Base-by-base conservation (phyloP, 1,284 basidiomycete genomes). In the Microbotryomycetes sp. region DNA sequence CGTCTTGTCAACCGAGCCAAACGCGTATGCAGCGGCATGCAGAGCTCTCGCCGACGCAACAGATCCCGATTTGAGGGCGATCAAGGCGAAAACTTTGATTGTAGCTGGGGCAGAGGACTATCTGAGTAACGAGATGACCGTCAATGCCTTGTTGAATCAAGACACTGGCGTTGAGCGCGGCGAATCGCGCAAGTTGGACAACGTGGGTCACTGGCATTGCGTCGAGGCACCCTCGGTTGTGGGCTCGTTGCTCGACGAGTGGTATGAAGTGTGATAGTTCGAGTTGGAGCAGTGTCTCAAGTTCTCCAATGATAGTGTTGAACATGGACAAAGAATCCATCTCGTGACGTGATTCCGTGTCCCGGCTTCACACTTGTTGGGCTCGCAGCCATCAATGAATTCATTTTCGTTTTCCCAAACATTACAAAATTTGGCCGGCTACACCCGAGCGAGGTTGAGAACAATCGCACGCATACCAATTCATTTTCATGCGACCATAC, bases 181-280 rank as follows among this genome's bases (percentile, higher is more conserved):
- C 6, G 29, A 48, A 29, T 25, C 28, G 9, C 56, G 54, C 25
- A 47, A 36, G n/a, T 28, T 68, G 46, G 30, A 58, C 22, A 48
- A 59, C 1, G 58, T 68, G 7, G 69, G 64, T 12, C 68, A 69
- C 48, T 69, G 69, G 65, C 65, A 65, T 49, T 54, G 58, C 14
- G 56, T 63, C 19, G 66, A 63, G 49, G 36, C 46, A 4, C 62
- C 65, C 2, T 3, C 28, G 1, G 23, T 23, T 30, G 49, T 60
- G 9, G 59, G 46, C 3, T 23, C 22, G 6, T 23, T 45, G 28
- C 23, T 67, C 29, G 3, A 49, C 12, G 49, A 48, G 25, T 56
- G 50, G 12, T 56, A 64, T 19, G 60, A 58, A 45, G 53, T 26
- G 22, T 63, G 49, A 28, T 53, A 58, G n/a, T n/a, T n/a, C n/a